Evolutionary conservation across 495 filamentous ascomycete species (phyloP), one percentile per base, ranked within the genome.

Genomic region (Penicillium crystallinum): DNA sequence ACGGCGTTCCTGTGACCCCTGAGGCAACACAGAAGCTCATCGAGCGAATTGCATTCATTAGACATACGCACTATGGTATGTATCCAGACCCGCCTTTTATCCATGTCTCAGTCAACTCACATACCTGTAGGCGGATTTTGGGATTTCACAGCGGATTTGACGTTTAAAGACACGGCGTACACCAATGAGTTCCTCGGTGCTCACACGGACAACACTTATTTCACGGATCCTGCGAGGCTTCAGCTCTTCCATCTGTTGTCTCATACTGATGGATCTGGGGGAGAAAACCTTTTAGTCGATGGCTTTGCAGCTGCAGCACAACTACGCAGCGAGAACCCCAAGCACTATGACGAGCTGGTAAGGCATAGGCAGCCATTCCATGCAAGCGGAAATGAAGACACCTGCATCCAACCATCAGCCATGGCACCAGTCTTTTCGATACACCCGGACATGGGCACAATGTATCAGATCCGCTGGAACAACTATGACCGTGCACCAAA

Each of bases 141-240:
- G 78, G 90, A 95, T 67, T 96, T 97, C 67, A 91, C 86, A 1
- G 83, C 91, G 27, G 88, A 96, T 64, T 79, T 96, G 15, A 81
- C 88, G 19, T 86, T 80, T 62, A 91, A 90, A 64, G 92, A 97
- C 62, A 95, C 86, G 5, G 92, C 92, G n/a, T 97, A 96, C 67
- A 96, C 91, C 12, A 85, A 79, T 51, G 73, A 91, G 45, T 79
- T 81, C 6, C 76, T 97, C 0, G 77, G 77, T 21, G 82, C 84
- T 7, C 92, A 97, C 63, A 97, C 92, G 4, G 92, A 97, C 68
- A 96, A 80, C 19, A 95, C 91, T 31, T 97, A 97, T 66, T 97
- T 96, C 68, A 86, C 82, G 11, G 90, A 96, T 38, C 92, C 92
- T 0, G 84, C 88, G 10, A 89, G 92, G 22, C 79, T 97, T 14